Base-by-base conservation (phyloP, 2,329 filamentous ascomycete genomes). In the Fusarium sp. region DNA sequence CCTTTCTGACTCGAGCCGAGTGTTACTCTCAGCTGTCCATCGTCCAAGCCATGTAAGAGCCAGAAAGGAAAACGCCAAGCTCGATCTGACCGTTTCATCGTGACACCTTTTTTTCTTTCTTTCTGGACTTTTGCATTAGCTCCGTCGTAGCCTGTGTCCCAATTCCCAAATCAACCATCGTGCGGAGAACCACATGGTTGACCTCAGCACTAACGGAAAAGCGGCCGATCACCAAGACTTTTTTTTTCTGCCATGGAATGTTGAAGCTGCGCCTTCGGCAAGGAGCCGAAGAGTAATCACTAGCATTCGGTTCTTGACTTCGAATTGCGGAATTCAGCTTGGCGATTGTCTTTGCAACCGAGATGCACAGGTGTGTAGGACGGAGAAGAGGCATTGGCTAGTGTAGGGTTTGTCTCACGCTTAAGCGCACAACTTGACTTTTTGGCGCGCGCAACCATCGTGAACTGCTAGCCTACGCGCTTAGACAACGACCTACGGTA, bases 171-270 rank as follows among this genome's bases (percentile, higher is more conserved):
- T 46, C 46, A 51, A 27, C 46, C 62, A 70, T 60, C 33, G 68
- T 61, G 59, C 84, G 83, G 17, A 87, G 83, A 10, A 87, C 82
- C 20, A 58, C 64, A 65, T 68, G 49, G 67, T 27, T 35, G 17
- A 36, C 33, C 55, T 57, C 33, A 36, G 55, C 55, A 57, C 55
- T 57, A 57, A 22, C 33, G 33, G 33, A 57, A 38, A n/a, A 36
- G 51, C 44, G 60, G 46, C 44, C 60, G 33, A 42, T 62, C 33
- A 35, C 29, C 22, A 35, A 56, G 33, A 36, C 24, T 22, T 51
- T 31, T 29, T 44, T 46, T 24, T 46, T 10, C 14, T 27, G 42
- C 6, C 44, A n/a, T n/a, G n/a, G n/a, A 49, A 49, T n/a, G 46
- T 29, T 51, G 10, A 31, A 12, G 46, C 17, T 51, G 46, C 6